phyloP scores from a whole-genome alignment of 2,329 filamentous ascomycete genomes.

The Trichophyton rubrum region DNA sequence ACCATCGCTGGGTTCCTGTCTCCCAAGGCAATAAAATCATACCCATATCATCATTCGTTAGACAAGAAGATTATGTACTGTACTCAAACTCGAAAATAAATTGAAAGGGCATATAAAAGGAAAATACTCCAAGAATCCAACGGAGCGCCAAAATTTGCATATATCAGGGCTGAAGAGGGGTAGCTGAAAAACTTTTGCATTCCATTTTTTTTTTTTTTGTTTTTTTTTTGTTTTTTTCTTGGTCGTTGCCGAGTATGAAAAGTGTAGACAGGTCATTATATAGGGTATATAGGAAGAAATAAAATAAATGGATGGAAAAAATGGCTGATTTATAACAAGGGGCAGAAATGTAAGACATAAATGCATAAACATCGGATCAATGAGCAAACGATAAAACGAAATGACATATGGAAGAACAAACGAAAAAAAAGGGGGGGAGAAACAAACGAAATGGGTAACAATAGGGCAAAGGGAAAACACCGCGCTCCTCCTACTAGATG shows the following conservation, averaged over 20 bases:
- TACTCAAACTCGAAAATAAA: neutral
- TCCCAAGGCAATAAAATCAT: neutral
- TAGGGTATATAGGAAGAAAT: neutral
- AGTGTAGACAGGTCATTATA: constrained; percentile 4
- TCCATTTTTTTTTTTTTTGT: neutral
- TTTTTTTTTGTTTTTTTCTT: neutral
- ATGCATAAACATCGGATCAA: constrained; percentile 1
- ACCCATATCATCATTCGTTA: constrained; percentile 2
- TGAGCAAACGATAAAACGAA: neutral
- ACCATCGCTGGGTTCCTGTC: neutral
- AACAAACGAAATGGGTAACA: neutral
- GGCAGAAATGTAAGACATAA: constrained; percentile 1
- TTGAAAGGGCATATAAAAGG: neutral
- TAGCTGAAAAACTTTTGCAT: neutral
- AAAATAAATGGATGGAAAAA: neutral
- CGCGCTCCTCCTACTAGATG: neutral
- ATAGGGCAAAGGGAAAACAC: neutral
- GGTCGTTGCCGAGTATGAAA: constrained; percentile 1
- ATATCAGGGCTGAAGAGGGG: neutral
- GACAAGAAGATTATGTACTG: constrained; percentile 1
- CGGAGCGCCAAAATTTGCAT: neutral
- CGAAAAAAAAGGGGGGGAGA: neutral
- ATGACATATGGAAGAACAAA: constrained; percentile 3
- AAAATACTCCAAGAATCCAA: neutral
- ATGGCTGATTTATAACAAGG: constrained; percentile 1